Conservation (phyloP, 345 rosid genomes). For the Hirschfeldia incana region DNA sequence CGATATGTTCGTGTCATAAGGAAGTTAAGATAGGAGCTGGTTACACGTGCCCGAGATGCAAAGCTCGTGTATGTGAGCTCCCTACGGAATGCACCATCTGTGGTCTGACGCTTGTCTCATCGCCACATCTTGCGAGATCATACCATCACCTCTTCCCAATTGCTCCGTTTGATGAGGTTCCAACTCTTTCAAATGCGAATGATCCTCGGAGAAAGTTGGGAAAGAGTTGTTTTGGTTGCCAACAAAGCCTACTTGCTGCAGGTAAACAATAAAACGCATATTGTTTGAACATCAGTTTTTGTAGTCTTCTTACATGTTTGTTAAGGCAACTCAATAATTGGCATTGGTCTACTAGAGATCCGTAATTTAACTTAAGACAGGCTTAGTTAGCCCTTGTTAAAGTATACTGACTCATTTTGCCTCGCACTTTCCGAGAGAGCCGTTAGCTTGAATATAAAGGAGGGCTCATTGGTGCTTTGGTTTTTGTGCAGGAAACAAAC, state of each 20-base stretch:
- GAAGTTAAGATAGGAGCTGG: slow-evolving; percentile 85
- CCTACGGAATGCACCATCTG: slow-evolving; percentile 86
- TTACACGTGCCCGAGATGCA: slow-evolving; percentile 91
- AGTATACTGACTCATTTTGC: no score
- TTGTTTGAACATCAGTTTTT: not conserved
- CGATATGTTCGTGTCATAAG: slow-evolving; percentile 90
- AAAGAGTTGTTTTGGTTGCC: slow-evolving; percentile 83
- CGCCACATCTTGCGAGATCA: slow-evolving; percentile 94
- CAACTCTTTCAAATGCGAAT: slow-evolving; percentile 38
- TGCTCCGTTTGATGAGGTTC: slow-evolving; percentile 71
- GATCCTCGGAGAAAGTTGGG: slow-evolving; percentile 42
- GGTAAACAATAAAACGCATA: slow-evolving; percentile 43
- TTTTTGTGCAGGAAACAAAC: slow-evolving; percentile 58
- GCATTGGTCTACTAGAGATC: no score
- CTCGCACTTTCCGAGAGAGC: not conserved
- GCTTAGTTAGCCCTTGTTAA: not conserved
- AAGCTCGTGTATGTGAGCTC: slow-evolving; percentile 83
- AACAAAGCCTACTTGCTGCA: slow-evolving; percentile 56
- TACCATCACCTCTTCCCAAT: slow-evolving; percentile 97
- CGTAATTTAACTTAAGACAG: not conserved
- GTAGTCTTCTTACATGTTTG: not conserved
- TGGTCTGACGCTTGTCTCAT: slow-evolving; percentile 91
- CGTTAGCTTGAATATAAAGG: not conserved
- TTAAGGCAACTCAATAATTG: not conserved
- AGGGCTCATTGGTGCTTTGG: slow-evolving; percentile 8